These are phyloP conservation scores for Auriscalpium vulgare DNA, from an alignment of 768 basidiomycete genomes.

Conservation along the genomic window DNA sequence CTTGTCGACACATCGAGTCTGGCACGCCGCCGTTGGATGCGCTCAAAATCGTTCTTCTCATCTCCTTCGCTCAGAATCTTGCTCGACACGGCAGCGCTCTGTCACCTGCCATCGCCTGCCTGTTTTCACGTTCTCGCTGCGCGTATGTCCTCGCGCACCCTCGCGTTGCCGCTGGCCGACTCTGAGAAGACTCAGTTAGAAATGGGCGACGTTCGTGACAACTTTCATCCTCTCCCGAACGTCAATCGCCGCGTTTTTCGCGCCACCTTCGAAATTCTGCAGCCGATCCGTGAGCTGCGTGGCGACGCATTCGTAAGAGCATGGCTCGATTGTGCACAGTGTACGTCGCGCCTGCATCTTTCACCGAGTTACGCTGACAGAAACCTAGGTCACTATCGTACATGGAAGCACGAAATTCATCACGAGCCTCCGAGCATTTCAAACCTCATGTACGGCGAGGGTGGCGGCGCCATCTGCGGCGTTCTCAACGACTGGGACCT, in stretches of 20 bases:
- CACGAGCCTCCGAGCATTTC: background rate
- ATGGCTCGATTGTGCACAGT: background rate
- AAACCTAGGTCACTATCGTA: background rate
- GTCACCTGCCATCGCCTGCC: too few species aligned
- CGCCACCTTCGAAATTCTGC: background rate
- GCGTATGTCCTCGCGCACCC: too few species aligned
- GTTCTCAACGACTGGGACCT: conserved; percentile 2
- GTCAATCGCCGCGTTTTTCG: background rate
- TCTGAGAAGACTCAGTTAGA: too few species aligned
- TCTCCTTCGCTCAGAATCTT: too few species aligned
- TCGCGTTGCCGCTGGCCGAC: too few species aligned
- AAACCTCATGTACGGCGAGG: background rate
- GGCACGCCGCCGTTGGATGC: too few species aligned
- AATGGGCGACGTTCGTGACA: too few species aligned
- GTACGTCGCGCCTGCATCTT: background rate
- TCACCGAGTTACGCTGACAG: background rate
- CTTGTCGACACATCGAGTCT: too few species aligned
- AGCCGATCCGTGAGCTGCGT: background rate
- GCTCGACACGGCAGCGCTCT: too few species aligned
- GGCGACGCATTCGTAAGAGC: background rate
- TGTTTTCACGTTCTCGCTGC: too few species aligned
- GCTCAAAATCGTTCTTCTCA: too few species aligned
- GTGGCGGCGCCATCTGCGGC: background rate
- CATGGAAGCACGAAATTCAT: background rate
- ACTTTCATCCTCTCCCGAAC: too few species aligned